These are phyloP conservation scores for Talaromyces ruber DNA, from an alignment of 495 filamentous ascomycete genomes.

Conservation along the genomic window DNA sequence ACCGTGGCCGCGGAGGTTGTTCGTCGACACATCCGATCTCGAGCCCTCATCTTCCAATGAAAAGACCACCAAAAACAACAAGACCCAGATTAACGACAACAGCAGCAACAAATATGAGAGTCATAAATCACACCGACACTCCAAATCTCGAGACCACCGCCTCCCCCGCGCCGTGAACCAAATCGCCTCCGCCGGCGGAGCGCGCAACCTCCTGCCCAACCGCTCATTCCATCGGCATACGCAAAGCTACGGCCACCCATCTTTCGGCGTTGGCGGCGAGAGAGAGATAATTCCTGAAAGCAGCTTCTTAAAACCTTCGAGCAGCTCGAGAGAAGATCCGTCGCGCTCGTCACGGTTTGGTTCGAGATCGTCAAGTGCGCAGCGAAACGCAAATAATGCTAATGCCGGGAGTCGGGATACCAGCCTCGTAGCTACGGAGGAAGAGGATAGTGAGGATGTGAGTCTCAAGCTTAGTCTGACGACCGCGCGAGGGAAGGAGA, in stretches of 20 bases:
- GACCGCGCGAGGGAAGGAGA: conserved; percentile 17
- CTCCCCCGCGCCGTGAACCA: conserved; percentile 31
- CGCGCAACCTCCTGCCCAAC: conserved; percentile 25
- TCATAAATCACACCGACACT: conserved; percentile 16
- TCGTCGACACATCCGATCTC: conserved; percentile 13
- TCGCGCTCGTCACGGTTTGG: conserved; percentile 23
- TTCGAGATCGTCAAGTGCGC: conserved; percentile 21
- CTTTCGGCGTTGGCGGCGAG: conserved; percentile 2
- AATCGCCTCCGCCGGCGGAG: conserved; percentile 25
- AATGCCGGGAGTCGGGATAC: conserved; percentile 18
- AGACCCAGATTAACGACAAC: neutral
- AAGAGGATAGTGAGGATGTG: conserved; percentile 19
- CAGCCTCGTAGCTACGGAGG: conserved; percentile 24
- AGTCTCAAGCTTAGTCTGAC: conserved; percentile 16
- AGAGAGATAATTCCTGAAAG: conserved; percentile 23
- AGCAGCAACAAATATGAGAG: neutral
- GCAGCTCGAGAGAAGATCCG: conserved; percentile 19
- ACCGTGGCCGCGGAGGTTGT: conserved; percentile 12
- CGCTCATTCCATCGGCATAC: neutral
- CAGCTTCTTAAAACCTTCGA: conserved; percentile 21
- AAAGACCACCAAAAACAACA: conserved; percentile 10
- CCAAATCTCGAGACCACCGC: conserved; percentile 29
- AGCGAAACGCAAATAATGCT: neutral
- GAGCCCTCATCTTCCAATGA: conserved; percentile 10
- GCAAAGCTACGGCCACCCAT: neutral